Conservation (phyloP, 208 protist genomes). For the Jaenimonas drosophilae region DNA sequence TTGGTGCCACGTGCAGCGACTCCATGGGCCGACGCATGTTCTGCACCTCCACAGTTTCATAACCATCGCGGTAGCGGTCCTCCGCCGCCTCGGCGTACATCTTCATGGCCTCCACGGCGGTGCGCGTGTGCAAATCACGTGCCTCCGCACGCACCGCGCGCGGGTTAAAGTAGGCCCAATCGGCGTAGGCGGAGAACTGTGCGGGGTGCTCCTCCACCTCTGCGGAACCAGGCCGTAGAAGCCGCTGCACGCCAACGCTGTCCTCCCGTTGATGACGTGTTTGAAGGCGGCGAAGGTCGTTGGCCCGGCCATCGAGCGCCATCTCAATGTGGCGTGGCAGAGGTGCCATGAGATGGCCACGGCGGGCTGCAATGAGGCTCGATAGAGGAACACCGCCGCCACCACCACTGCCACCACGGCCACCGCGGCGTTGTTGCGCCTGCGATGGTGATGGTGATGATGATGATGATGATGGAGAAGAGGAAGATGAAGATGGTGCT, state of each 20-base stretch:
- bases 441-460: slow-evolving; percentile 4
- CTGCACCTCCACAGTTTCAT: slow-evolving; percentile 26
- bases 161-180: slow-evolving; percentile 80
- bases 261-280: slow-evolving; percentile 77
- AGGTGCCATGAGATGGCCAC: slow-evolving; percentile 50
- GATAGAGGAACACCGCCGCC: slow-evolving; percentile 35
- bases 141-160: slow-evolving; percentile 63
- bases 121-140: slow-evolving; percentile 41
- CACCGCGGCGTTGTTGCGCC: slow-evolving; percentile 5
- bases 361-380: slow-evolving; percentile 52
- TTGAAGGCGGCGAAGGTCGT: slow-evolving; percentile 64
- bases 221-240: slow-evolving; percentile 10
- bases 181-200: slow-evolving; percentile 50
- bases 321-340: slow-evolving; percentile 35
- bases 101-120: slow-evolving; percentile 45
- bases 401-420: neutral
- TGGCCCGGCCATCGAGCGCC: slow-evolving; percentile 46
- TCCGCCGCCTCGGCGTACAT: slow-evolving; percentile 42
- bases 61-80: slow-evolving; percentile 54
- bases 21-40: slow-evolving; percentile 23
- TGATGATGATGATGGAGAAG: slow-evolving; percentile 2
- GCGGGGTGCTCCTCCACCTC: slow-evolving; percentile 34
- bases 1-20: slow-evolving; percentile 16
- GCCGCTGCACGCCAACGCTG: slow-evolving; percentile 43
- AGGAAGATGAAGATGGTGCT: slow-evolving; percentile 5